These are phyloP conservation scores for Cicer yamashitae DNA, from an alignment of 306 rosid species.

Conservation along the genomic window DNA sequence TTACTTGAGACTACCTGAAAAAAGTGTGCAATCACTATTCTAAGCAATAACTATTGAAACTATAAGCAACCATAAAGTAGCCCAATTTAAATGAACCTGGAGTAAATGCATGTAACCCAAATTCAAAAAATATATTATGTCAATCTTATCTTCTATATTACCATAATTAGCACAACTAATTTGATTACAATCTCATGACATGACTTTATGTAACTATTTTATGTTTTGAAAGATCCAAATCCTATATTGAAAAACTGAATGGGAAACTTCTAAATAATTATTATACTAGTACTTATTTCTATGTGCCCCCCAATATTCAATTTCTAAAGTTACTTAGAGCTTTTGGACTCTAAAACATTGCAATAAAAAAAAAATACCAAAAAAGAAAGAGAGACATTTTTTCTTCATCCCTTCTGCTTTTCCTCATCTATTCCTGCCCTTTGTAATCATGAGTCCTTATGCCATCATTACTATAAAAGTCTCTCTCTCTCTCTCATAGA, in stretches of 20 bases:
- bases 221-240: conserved; percentile 39
- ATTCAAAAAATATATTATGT: conserved; percentile 44
- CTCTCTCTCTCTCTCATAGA: conserved; percentile 49
- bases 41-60: conserved; percentile 31
- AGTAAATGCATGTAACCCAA: conserved; percentile 43
- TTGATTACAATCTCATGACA: conserved; percentile 41
- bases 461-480: conserved; percentile 83
- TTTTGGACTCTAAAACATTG: conserved; percentile 31
- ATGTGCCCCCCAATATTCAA: conserved; percentile 45
- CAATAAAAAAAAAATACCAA: conserved; percentile 39
- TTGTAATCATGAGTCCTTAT: conserved; percentile 78
- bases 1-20: conserved; percentile 42
- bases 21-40: conserved; percentile 39
- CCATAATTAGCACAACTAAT: conserved; percentile 54
- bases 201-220: conserved; percentile 36
- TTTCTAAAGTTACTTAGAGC: conserved; percentile 23
- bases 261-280: conserved; percentile 52
- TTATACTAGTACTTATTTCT: conserved; percentile 11
- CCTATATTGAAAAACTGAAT: conserved; percentile 43
- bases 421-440: conserved; percentile 64
- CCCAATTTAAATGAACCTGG: conserved; percentile 48
- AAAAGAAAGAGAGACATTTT: conserved; percentile 47
- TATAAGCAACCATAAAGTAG: conserved; percentile 41
- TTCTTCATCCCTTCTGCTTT: conserved; percentile 58
- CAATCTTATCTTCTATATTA: conserved; percentile 45